These are phyloP conservation scores for Coniochaeta sp. DNA, from an alignment of 2,329 filamentous ascomycete species.

Conservation along the genomic window DNA sequence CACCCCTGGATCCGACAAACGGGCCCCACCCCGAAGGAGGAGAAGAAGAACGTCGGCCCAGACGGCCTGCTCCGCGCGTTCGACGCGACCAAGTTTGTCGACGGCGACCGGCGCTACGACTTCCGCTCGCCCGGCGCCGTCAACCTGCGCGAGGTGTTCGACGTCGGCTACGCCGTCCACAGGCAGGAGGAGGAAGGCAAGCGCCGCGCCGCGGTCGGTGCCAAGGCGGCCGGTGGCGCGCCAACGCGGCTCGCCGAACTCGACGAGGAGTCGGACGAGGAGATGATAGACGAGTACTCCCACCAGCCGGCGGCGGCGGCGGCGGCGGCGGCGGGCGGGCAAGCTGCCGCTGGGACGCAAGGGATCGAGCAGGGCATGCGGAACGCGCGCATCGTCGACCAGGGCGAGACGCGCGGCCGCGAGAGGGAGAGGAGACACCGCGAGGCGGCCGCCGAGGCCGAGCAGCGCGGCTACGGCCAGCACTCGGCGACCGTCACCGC, in stretches of 20 bases:
- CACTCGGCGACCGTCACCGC: constrained; percentile 79
- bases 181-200: constrained; percentile 94
- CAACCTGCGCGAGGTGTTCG: constrained; percentile 94
- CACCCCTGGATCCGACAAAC: constrained; percentile 82
- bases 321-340: too few species aligned
- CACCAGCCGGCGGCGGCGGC: constrained; percentile 32
- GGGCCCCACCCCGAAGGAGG: constrained; percentile 52
- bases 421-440: constrained; percentile 33
- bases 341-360: constrained; percentile 48
- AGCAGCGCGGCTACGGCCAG: constrained; percentile 73
- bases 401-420: constrained; percentile 43
- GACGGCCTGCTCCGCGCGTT: constrained; percentile 46
- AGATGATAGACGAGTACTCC: constrained; percentile 50
- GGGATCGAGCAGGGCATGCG: constrained; percentile 83
- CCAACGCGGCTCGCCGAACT: constrained; percentile 50
- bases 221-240: constrained; percentile 55
- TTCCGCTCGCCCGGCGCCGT: constrained; percentile 94
- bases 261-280: constrained; percentile 59
- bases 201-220: constrained; percentile 74
- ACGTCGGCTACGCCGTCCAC: constrained; percentile 96
- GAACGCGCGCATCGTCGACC: constrained; percentile 66
- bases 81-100: constrained; percentile 44
- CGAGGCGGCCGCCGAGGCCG: constrained; percentile 16
- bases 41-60: constrained; percentile 39
- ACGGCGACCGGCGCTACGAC: constrained; percentile 66